Evolutionary conservation across 2,329 filamentous ascomycete genomes (phyloP), one percentile per base, ranked within the genome.

Genomic region (Pyrenophora teres): DNA sequence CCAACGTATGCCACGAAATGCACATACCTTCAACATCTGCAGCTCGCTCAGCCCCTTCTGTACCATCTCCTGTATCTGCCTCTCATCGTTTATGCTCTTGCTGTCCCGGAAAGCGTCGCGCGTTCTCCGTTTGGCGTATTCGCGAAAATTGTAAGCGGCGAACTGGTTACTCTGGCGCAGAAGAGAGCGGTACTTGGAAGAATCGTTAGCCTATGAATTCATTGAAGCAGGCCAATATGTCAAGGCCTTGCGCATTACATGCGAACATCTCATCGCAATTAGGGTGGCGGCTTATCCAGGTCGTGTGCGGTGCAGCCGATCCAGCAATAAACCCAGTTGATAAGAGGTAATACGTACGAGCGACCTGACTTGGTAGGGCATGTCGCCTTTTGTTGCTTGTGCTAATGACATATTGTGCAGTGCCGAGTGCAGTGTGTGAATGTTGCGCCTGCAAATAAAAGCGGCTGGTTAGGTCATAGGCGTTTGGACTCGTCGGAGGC

Each of bases 61-160:
- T 64, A 97, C 83, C 66, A 97, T 78, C 75, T 96, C 92, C 76
- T 97, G 92, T 73, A 96, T 81, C 77, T 82, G 81, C 57, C 90
- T 81, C 60, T 85, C 81, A 70, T 97, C 94, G 39, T 84, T 78
- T 67, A 91, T 87, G 49, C 76, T 72, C 74, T 85, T 83, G 75
- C 95, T 83, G 74, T 96, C 91, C 66, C 88, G 84, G 76, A 97
- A 99, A 4, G 90, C 87, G 79, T 97, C 94, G 73, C 84, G 84
- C 72, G 94, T 96, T 75, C 93, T 85, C 71, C 94, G 87, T 76
- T 87, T 89, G 46, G 94, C 92, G 76, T 99, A 99, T 75, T 97
- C 93, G 77, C 94, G 86, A 82, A 97, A 99, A 78, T 97, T 99
- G 81, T 97, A 99, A 64, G 89, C 86, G 57, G 91, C 85, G 76